phyloP scores from a whole-genome alignment of 345 rosid species.

The Isatis tinctoria region DNA sequence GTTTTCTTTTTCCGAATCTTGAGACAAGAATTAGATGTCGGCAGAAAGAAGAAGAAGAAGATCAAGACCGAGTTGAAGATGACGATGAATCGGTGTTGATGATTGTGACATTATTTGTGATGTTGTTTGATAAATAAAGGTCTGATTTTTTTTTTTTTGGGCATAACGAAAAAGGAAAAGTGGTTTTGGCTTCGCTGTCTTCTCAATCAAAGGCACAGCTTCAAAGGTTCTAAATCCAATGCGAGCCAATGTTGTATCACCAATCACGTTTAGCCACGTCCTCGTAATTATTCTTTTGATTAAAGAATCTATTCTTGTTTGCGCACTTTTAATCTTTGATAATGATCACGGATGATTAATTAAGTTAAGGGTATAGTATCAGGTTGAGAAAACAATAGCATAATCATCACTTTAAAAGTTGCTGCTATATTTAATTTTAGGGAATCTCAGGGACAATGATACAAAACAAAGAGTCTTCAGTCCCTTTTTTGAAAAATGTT shows the following conservation, averaged over 20 bases:
- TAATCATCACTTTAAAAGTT: conserved; percentile 24
- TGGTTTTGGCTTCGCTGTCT: conserved; percentile 30
- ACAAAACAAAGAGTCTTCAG: too few species aligned
- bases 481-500: too few species aligned
- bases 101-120: conserved; percentile 20
- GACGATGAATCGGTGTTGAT: conserved; percentile 26
- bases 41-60: not conserved
- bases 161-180: too few species aligned
- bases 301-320: not conserved
- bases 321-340: conserved; percentile 15
- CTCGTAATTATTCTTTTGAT: conserved; percentile 7
- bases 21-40: conserved; percentile 1
- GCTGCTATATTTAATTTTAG: not conserved
- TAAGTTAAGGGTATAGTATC: not conserved
- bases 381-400: not conserved
- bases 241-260: not conserved
- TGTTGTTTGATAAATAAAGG: conserved; percentile 4
- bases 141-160: not conserved
- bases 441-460: not conserved
- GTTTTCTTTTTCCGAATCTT: not conserved
- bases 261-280: conserved; percentile 19
- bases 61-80: conserved; percentile 10
- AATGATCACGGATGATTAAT: not conserved
- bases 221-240: conserved; percentile 20
- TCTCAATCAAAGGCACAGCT: conserved; percentile 22